phyloP scores from a whole-genome alignment of 176 grass and related monocot species.

The Luzula sylvatica region DNA sequence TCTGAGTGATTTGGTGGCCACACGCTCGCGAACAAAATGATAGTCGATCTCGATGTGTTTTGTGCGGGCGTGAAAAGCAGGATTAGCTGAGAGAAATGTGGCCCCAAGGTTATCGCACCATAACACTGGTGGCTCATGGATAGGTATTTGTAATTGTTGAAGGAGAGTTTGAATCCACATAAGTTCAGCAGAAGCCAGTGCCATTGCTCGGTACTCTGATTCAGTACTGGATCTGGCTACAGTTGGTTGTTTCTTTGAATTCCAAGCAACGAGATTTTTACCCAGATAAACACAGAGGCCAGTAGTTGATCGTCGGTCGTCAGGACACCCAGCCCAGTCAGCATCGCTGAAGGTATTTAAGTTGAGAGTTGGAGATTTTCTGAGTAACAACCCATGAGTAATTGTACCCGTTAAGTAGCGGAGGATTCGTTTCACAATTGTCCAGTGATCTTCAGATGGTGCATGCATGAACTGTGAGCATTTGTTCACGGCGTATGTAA shows the following conservation, averaged over 20 bases:
- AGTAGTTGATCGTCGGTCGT: background rate
- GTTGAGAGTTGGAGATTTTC: background rate
- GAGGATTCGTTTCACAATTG: background rate
- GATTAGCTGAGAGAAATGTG: background rate
- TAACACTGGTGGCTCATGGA: background rate
- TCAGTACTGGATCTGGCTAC: background rate
- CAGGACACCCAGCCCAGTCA: constrained; percentile 4
- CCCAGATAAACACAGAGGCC: constrained; percentile 11
- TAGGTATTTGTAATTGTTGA: background rate
- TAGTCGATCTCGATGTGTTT: background rate
- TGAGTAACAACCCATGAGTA: background rate
- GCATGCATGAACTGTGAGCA: constrained; percentile 6
- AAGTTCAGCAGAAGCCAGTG: background rate
- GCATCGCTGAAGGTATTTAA: constrained; percentile 1
- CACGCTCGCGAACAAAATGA: background rate
- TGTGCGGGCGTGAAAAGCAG: background rate
- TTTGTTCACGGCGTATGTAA: constrained; percentile 1
- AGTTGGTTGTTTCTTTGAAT: no score
- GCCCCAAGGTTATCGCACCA: background rate
- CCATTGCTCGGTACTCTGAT: background rate
- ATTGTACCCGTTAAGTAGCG: background rate
- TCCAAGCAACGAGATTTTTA: no score
- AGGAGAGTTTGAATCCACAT: background rate
- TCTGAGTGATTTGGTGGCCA: background rate
- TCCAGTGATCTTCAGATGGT: background rate